A percentile compares a stretch with the other conserved stretches of the same genome.
Conservation (phyloP, 352 stramenopile genomes). For the Elongisporangium senticosum region DNA sequence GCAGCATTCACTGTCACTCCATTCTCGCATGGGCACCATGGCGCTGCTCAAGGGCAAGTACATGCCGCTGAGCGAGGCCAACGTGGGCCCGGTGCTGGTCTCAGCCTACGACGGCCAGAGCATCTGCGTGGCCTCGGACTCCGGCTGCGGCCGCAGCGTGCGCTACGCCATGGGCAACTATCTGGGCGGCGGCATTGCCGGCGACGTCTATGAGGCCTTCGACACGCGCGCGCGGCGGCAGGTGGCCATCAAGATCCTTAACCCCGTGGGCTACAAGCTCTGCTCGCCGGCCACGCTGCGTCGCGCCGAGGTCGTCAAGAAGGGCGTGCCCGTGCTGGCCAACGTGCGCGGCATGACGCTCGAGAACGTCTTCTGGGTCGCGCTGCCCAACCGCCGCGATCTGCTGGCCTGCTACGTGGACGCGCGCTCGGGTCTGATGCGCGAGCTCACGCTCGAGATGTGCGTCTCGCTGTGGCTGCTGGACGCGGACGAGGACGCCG, state of each 20-base stretch:
- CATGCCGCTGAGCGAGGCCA: slow-evolving; percentile 81
- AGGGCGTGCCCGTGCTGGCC: slow-evolving; percentile 42
- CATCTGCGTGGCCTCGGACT: slow-evolving; percentile 35
- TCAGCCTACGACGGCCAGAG: slow-evolving; percentile 74
- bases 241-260: slow-evolving; percentile 96
- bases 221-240: slow-evolving; percentile 69
- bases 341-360: slow-evolving; percentile 54
- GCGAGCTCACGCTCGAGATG: slow-evolving; percentile 84
- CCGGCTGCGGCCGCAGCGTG: slow-evolving; percentile 12
- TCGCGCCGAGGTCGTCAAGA: slow-evolving; percentile 85
- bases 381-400: slow-evolving; percentile 50
- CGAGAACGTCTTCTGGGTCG: slow-evolving; percentile 79
- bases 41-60: slow-evolving; percentile 74
- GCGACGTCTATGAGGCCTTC: slow-evolving; percentile 90
- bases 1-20: slow-evolving; percentile 1
- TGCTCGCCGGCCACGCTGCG: slow-evolving; percentile 61
- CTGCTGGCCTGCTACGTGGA: slow-evolving; percentile 68
- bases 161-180: slow-evolving; percentile 89
- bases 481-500: slow-evolving; percentile 52
- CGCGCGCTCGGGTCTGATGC: slow-evolving; percentile 20
- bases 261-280: slow-evolving; percentile 94
- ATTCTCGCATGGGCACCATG: slow-evolving; percentile 16
- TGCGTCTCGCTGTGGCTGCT: slow-evolving; percentile 78
- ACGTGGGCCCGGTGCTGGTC: slow-evolving; percentile 72
- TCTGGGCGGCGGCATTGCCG: slow-evolving; percentile 88